Base-by-base conservation (phyloP, 75 land plant genomes). In the Gnetum montanum region DNA sequence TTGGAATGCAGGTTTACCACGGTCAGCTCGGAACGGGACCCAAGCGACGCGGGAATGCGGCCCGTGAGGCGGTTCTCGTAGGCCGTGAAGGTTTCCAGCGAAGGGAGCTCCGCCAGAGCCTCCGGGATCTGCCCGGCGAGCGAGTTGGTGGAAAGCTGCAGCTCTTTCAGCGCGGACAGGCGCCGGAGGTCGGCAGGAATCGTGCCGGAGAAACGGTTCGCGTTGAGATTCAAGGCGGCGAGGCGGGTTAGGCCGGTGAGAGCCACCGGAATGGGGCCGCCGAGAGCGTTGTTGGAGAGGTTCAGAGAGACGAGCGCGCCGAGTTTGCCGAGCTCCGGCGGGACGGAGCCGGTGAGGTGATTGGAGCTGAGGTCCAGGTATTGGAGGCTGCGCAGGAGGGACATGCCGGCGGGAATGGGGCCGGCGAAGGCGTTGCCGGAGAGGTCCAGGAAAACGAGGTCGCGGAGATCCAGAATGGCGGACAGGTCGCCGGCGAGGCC, bases 291-390 rank as follows among this genome's bases (percentile, higher is more conserved):
- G 34, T 66, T 67, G 1, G 88, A 79, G 22, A 88, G 58, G 64
- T 80, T 77, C 43, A 88, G 53, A 25, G 53, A 55, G 31, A 54
- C 50, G 23, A 88, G 74, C 60, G 45, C 65, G 25, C 58, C 46
- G 13, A 80, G 54, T 34, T 59, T 47, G 46, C 81, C 79, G 51
- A 80, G 35, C 5, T 73, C 71, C 4, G 58, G 6, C 7, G 86
- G 83, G 34, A 85, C 79, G 10, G 53, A 43, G 18, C 66, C 69
- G 7, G 41, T 68, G 47, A 89, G 73, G 57, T 64, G 64, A 48
- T 88, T 88, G 34, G 27, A 38, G 12, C 89, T 72, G 64, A 82
- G 66, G 67, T 79, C 86, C n/a, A 89, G 85, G 45, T 54, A 66
- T 59, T 76, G 67, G 33, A 89, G 75, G 54, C 54, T 26, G 11